Percentiles rank a stretch among this genome's conserved stretches.
Conservation (phyloP, 2,329 filamentous ascomycete species). For the Immersiporthe knoxdaviesiana region DNA sequence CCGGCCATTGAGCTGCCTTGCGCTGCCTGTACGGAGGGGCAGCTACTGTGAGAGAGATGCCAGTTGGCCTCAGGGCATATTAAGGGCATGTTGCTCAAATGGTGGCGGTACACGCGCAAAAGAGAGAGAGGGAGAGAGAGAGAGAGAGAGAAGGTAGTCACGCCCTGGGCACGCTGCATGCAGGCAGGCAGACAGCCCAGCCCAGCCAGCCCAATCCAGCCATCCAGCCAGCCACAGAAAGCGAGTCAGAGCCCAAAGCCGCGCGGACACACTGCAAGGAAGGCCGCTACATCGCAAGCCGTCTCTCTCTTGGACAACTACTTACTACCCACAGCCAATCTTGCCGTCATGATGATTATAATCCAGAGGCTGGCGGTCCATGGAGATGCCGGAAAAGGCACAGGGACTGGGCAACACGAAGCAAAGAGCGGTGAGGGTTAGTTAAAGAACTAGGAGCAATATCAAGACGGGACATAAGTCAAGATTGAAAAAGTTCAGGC, state of each 20-base stretch:
- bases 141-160: not conserved
- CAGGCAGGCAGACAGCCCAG: too few species aligned
- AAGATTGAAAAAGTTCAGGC: not conserved
- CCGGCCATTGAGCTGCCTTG: not conserved
- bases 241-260: not conserved
- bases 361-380: not conserved
- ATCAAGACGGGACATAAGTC: not conserved
- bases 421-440: slow-evolving; percentile 1
- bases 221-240: not conserved
- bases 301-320: not conserved
- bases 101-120: not conserved
- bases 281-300: not conserved
- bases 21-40: not conserved
- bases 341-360: not conserved
- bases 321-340: not conserved
- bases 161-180: not conserved
- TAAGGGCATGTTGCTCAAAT: not conserved
- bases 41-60: not conserved
- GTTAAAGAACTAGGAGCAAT: not conserved
- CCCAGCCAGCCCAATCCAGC: not conserved
- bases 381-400: not conserved
- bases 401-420: not conserved
- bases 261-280: not conserved
- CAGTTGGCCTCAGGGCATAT: not conserved
- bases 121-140: too few species aligned